Base-by-base conservation (phyloP, 345 rosid genomes). In the Acer negundo region DNA sequence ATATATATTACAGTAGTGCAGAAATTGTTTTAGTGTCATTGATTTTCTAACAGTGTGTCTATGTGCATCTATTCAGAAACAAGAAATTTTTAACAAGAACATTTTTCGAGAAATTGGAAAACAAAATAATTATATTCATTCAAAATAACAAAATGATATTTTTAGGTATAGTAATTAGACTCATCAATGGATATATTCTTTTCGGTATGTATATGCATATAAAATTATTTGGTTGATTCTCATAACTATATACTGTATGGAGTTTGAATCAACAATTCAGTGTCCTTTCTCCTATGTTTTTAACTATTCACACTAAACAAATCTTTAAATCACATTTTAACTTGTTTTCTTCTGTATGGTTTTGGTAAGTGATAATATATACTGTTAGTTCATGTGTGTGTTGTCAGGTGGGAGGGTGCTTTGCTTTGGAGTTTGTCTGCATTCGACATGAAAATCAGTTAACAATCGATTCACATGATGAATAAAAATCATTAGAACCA, bases 301-400 rank as follows among this genome's bases (percentile, higher is more conserved):
- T 51, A 51, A 51, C 19, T 51, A 16, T 51, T 51, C 17, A 51
- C n/a, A 51, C 1, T 51, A 13, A 51, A 13, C 16, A 3, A 15
- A 51, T 51, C 56, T 13, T 44, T 15, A 51, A 13, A 15, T 51
- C 56, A 51, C 56, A 51, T 15, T 51, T 58, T 58, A 9, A 58
- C 12, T 58, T 58, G 9, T 58, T 58, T 58, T n/a, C 10, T 58
- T 19, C 10, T 56, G n/a, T 16, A 7, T 56, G 62, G n/a, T 56
- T 56, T 22, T 23, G 64, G 28, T 28, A 28, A 28, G 31, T 28
- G 31, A 28, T 28, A 28, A 28, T 28, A 56, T 72, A 22, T 69
- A 35, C 65, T 38, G 75, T 17, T 73, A 22, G 77, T 42, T 73
- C 77, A 73, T 73, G 68, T 44, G 77, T 58, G 22, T n/a, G 24